Evolutionary conservation across 371 early-diverging fungal genomes (phyloP), one percentile per base, ranked within the genome.

Genomic region (Apophysomyces ossiformis): DNA sequence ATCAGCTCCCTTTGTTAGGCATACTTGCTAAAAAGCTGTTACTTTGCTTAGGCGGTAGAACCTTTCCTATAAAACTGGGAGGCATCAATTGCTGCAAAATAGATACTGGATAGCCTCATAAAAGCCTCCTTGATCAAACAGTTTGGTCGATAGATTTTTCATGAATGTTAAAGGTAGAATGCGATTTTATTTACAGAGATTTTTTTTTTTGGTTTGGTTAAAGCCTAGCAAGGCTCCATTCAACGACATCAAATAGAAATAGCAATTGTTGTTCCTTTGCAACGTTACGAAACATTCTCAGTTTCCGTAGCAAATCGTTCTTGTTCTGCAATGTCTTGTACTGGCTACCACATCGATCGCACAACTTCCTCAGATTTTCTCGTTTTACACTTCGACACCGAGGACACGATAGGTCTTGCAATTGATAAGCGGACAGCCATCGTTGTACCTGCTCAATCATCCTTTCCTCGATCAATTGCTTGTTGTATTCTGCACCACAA

Each of bases 321-420:
- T 82, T 73, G 72, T 80, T 74, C 61, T 87, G 70, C 2, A 82
- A 78, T 11, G 82, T 75, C 5, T 72, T 70, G 65, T 85, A 87
- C 50, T 72, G 73, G 13, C 90, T 87, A 11, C 88, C 86, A 63
- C 92, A 92, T 36, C 64, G 67, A 15, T 81, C 76, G 57, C 88
- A 88, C 58, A 84, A 79, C 26, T 77, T 71, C 60, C 80, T 59
- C 67, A 97, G 57, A 59, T 95, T 90, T 56, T 95, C 93, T 2
- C 81, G 85, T 67, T 92, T 93, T 50, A 95, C 84, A 46, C 83
- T 71, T 15, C 87, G 84, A 66, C 99, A 98, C 43, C 92, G 92
- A 7, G 68, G 67, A 75, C 99, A 98, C 37, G 79, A 74, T 37
- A 96, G 65, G 65, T 96, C 97, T 75, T 97, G 97, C 50, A 91